Percentiles rank a stretch among this genome's conserved stretches.
These are phyloP conservation scores for Coemansia sp. DNA, from an alignment of 192 early-diverging fungal species.

Conservation along the genomic window DNA sequence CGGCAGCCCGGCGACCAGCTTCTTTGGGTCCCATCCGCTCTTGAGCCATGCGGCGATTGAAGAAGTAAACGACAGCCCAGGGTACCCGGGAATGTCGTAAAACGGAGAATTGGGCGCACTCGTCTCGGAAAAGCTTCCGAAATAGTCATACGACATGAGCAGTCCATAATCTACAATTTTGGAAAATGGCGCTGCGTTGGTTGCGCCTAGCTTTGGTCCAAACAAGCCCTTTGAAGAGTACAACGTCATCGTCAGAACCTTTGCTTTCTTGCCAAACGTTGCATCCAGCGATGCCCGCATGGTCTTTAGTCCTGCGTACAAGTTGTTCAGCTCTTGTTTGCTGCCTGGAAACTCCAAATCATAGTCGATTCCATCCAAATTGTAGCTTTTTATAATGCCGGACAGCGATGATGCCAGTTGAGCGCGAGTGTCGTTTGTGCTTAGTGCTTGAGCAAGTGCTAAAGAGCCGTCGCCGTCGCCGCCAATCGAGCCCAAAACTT, in stretches of 20 bases:
- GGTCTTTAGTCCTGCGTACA: constrained; percentile 57
- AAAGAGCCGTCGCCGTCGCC: constrained; percentile 68
- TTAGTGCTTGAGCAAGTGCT: constrained; percentile 56
- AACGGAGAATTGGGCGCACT: constrained; percentile 60
- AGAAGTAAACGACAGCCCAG: constrained; percentile 49
- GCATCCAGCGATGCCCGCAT: constrained; percentile 58
- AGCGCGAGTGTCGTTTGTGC: constrained; percentile 28
- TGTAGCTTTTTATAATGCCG: constrained; percentile 38
- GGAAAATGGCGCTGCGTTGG: constrained; percentile 60
- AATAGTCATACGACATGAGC: constrained; percentile 73
- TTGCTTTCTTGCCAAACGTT: constrained; percentile 44
- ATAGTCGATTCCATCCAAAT: constrained; percentile 64
- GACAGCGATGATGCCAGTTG: constrained; percentile 41
- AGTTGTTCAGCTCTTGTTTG: constrained; percentile 59
- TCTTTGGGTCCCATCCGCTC: constrained; percentile 60
- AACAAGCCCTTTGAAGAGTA: constrained; percentile 58
- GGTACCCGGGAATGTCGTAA: constrained; percentile 34
- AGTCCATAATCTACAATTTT: constrained; percentile 66
- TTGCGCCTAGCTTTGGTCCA: constrained; percentile 48
- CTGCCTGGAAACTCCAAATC: constrained; percentile 64
- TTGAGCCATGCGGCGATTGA: constrained; percentile 57
- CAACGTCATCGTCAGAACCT: constrained; percentile 63
- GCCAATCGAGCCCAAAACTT: constrained; percentile 68
- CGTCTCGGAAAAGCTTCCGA: constrained; percentile 57
- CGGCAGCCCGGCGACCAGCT: constrained; percentile 63